Base-by-base conservation (phyloP, 2,329 filamentous ascomycete species). In the Ascochyta rabiei region DNA sequence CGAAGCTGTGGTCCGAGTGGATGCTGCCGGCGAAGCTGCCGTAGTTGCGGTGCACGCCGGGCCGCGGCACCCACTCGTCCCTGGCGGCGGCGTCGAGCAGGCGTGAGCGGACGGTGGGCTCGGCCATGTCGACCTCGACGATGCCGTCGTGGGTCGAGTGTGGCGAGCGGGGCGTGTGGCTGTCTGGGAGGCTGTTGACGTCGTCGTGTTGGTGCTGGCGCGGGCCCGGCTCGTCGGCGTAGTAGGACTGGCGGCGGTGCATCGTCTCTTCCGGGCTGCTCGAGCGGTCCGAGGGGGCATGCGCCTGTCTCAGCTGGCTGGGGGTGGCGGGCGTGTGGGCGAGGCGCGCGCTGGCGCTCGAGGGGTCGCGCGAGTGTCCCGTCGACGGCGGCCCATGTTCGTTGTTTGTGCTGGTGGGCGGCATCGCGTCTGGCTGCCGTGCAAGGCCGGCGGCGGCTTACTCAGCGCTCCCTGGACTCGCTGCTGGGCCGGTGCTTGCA, bases 1-100 rank as follows among this genome's bases (percentile, higher is more conserved):
- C 76, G 59, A 77, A 76, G 48, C 75, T 77, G 44, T 69, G 56
- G n/a, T 67, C 61, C 18, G 72, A 74, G 71, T 67, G 61, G 62
- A 87, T 79, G 63, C 77, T 82, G 75, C 82, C 76, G 64, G 65
- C 64, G 64, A 87, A 81, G 62, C 77, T 82, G 76, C 82, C 76
- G 80, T 81, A 78, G 48, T 76, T 78, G 48, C 75, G 71, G 4
- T 81, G 80, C 84, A 40, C 76, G 77, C 0, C 88, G 82, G 33
- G 86, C 79, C 1, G 89, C 88, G 38, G 63, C 5, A 6, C n/a
- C 37, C 31, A 49, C 31, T 62, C 65, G 49, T 75, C 76, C 68
- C 61, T 72, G 37, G 70, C 66, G 34, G 74, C 65, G 40, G 76
- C 68, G 39, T 68, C 69, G 45, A 79, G 63, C 46, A 81, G 59